A percentile compares a stretch with the other conserved stretches of the same genome.
These are phyloP conservation scores for Phylloporus arenicola DNA, from an alignment of 768 basidiomycete species.

Conservation along the genomic window DNA sequence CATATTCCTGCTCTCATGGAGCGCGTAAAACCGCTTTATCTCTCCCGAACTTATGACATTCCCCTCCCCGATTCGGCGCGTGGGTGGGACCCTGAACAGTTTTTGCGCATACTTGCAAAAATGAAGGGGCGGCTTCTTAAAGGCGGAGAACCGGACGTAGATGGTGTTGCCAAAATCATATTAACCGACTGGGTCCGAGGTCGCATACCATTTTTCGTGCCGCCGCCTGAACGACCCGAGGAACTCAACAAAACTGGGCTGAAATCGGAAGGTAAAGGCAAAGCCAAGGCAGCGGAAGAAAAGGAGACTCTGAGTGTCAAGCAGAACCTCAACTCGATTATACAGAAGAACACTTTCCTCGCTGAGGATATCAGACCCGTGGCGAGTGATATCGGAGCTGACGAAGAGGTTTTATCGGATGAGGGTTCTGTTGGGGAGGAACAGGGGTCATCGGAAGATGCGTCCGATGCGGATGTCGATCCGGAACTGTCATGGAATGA, in stretches of 20 bases:
- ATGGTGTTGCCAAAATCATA: conserved; percentile 91
- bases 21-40: conserved; percentile 90
- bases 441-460: conserved; percentile 34
- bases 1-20: conserved; percentile 85
- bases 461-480: conserved; percentile 29
- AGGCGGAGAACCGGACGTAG: conserved; percentile 90
- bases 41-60: conserved; percentile 78
- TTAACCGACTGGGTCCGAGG: conserved; percentile 97
- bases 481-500: conserved; percentile 80
- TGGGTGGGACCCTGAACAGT: conserved; percentile 67
- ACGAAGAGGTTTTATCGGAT: conserved; percentile 27
- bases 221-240: conserved; percentile 80
- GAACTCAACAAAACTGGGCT: conserved; percentile 60
- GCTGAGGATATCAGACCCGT: conserved; percentile 74
- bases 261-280: conserved; percentile 45
- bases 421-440: conserved; percentile 39
- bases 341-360: conserved; percentile 84
- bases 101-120: conserved; percentile 80
- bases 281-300: conserved; percentile 36
- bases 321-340: conserved; percentile 82
- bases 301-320: conserved; percentile 57
- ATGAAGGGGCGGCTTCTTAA: conserved; percentile 90
- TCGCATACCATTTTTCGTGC: conserved; percentile 92
- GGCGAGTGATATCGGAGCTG: conserved; percentile 43
- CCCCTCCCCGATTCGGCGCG: conserved; percentile 52